Evolutionary conservation across 2,329 filamentous ascomycete species (phyloP), one percentile per base, ranked within the genome.

Genomic region (Epichloe festucae): DNA sequence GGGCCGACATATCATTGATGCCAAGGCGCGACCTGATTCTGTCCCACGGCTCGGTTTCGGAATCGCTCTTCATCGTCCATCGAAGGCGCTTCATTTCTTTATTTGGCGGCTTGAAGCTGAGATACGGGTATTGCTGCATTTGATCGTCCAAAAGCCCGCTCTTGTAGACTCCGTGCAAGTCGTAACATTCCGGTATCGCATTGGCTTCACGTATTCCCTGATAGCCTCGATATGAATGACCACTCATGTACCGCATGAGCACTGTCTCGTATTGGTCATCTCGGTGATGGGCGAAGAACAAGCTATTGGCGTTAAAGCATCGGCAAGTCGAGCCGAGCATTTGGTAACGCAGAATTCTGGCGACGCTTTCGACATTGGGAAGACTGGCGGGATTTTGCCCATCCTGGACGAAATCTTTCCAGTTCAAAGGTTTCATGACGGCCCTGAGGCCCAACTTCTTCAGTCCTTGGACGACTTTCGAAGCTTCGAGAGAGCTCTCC

Each of bases 261-360:
- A 94, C 75, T 0, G 90, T 96, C 69, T 98, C 93, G 52, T 89
- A 85, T 62, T 93, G 88, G 61, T 98, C 93, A 61, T 96, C 90
- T 55, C 78, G 73, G 64, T 98, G 93, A 63, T 98, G 93, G 4
- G 84, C 93, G 31, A 94, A 71, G 40, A 96, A 76, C 2, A 97
- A 65, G 19, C 79, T 78, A 4, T 66, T 68, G 4, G 86, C 77
- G 0, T 69, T 63, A 5, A 70, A 58, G 1, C 69, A 63, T 15
- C 66, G 65, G 63, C 86, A 89, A 7, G 75, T 73, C 14, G 59
- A 63, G 1, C 86, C 90, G 1, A 97, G 67, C 0, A 74, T 71
- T 55, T 79, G 83, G 65, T 90, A 97, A 14, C 93, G 81, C 36
- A 84, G 72, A 21, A 68, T 77, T 23, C 93, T 82, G 6, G 91